Percentiles rank a stretch among this genome's conserved stretches.
Conservation (phyloP, 2,329 filamentous ascomycete species). For the Claviceps arundinis region DNA sequence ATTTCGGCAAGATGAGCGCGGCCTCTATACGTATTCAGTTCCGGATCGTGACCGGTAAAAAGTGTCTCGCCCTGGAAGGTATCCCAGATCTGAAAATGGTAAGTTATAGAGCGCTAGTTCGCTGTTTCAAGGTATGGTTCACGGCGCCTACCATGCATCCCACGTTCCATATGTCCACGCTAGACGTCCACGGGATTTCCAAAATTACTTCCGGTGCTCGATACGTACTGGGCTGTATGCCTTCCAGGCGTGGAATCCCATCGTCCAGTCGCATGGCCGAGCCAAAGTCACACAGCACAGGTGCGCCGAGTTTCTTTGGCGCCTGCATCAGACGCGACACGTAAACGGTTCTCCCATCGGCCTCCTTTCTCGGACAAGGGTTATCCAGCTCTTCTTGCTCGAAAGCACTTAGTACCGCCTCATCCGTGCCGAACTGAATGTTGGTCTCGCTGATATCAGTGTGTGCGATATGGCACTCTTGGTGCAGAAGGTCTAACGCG, state of each 20-base stretch:
- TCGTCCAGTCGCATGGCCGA: slow-evolving; percentile 25
- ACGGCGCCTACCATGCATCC: slow-evolving; percentile 30
- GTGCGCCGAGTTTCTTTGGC: slow-evolving; percentile 18
- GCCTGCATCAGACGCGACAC: slow-evolving; percentile 24
- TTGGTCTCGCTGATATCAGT: slow-evolving; percentile 35
- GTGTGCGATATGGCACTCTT: slow-evolving; percentile 30
- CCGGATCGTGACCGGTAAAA: slow-evolving; percentile 30
- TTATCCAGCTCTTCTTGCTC: slow-evolving; percentile 24
- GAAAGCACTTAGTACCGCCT: slow-evolving; percentile 24
- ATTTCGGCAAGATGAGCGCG: slow-evolving; percentile 36
- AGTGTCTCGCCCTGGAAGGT: slow-evolving; percentile 29
- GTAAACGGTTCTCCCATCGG: slow-evolving; percentile 28
- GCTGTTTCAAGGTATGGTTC: neutral
- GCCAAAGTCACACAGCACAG: slow-evolving; percentile 36
- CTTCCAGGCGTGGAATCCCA: slow-evolving; percentile 16
- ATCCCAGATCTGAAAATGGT: slow-evolving; percentile 29
- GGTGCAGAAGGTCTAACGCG: slow-evolving; percentile 32
- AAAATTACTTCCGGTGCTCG: slow-evolving; percentile 34
- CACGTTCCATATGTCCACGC: slow-evolving; percentile 38
- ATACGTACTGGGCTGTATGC: slow-evolving; percentile 28
- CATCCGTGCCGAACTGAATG: slow-evolving; percentile 29
- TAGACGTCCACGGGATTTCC: slow-evolving; percentile 28
- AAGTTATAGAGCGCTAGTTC: neutral
- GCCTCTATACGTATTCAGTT: slow-evolving; percentile 25
- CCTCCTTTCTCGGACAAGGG: slow-evolving; percentile 28